Conservation (phyloP, 306 rosid species). For the Quercus mongolica region DNA sequence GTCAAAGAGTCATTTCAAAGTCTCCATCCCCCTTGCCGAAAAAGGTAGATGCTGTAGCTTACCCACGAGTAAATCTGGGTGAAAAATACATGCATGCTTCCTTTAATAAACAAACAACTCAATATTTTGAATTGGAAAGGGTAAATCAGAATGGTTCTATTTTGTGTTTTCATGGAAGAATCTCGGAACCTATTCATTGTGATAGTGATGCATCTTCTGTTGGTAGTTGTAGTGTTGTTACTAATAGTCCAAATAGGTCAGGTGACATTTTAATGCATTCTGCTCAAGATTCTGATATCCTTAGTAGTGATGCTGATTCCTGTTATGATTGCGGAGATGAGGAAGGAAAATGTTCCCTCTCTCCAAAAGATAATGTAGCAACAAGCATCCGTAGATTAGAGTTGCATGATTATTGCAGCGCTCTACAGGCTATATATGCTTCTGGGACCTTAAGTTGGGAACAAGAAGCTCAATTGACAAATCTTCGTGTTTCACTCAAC, state of each 20-base stretch:
- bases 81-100: constrained; percentile 55
- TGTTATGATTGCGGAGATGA: constrained; percentile 33
- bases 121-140: constrained; percentile 39
- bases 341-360: constrained; percentile 35
- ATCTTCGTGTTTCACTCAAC: constrained; percentile 78
- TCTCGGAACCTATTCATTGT: constrained; percentile 42
- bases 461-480: constrained; percentile 73
- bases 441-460: constrained; percentile 96
- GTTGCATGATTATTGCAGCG: constrained; percentile 61
- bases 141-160: constrained; percentile 27
- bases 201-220: constrained; percentile 68
- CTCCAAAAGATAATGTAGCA: constrained; percentile 36
- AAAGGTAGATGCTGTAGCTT: constrained; percentile 78
- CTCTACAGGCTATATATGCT: constrained; percentile 64
- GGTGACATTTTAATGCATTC: constrained; percentile 43
- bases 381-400: constrained; percentile 67
- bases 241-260: constrained; percentile 36
- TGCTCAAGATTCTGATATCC: constrained; percentile 46
- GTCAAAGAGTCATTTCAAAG: constrained; percentile 20
- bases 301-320: constrained; percentile 66
- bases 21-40: constrained; percentile 30
- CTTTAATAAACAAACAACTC: constrained; percentile 37
- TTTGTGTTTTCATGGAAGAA: constrained; percentile 43
- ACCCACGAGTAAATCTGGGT: constrained; percentile 59
- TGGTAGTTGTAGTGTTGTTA: constrained; percentile 76